Evolutionary conservation across 495 filamentous ascomycete genomes (phyloP), one percentile per base, ranked within the genome.

Genomic region (Trichoderma virens): DNA sequence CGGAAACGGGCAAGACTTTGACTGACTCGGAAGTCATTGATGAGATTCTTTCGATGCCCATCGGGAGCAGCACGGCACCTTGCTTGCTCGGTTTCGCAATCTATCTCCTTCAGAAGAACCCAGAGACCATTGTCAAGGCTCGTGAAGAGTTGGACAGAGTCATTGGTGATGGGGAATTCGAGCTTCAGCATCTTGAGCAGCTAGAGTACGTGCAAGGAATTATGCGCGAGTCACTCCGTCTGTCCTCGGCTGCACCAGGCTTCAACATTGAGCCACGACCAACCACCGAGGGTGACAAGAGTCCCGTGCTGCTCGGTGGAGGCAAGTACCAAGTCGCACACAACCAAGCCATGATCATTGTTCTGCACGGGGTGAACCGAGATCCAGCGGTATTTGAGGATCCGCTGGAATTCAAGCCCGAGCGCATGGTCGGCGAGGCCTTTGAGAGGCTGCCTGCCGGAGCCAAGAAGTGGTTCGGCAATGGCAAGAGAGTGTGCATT

Each of bases 401-500:
- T 59, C 85, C 84, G 0, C 72, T 83, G 3, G 79, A 80, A n/a
- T 90, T 89, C 75, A 74, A 70, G 39, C 88, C 87, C 0, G 86
- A 89, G 73, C 75, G 87, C 9, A 89, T 89, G 86, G 71, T 87
- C 32, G 85, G 86, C 64, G 81, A 84, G 47, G 67, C 79, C 13
- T 89, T 89, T 66, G 78, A 85, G 30, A 78, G 75, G 30, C 67
- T 88, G 61, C 85, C 84, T 8, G 70, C 73, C 18, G 82, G 80
- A 23, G 83, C 84, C 5, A 88, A 86, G 84, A 88, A 88, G 73
- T 81, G 78, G 71, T 91, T 88, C 63, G 88, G 88, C 2, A 90
- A 89, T 65, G 88, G 88, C 16, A 83, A 83, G 76, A 69, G 88
- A 59, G 83, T 76, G 60, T 90, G 88, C 65, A 87, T 90, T 61